Percentiles rank a stretch among this genome's conserved stretches.
Conservation (phyloP, 2,329 filamentous ascomycete genomes). For the Alternaria incomplexa region DNA sequence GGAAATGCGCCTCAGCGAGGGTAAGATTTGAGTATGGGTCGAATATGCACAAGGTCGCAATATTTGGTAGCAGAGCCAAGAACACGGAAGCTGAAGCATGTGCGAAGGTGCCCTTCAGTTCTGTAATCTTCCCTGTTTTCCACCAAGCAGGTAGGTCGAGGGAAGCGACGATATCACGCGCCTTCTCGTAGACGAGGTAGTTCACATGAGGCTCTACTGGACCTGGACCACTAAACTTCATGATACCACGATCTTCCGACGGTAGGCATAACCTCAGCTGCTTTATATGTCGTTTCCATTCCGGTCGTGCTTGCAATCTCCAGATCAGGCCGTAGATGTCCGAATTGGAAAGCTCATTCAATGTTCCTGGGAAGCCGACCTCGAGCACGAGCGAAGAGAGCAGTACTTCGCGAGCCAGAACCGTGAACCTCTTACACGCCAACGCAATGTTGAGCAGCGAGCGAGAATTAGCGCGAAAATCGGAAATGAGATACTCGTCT, state of each 20-base stretch:
- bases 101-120: background rate
- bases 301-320: background rate
- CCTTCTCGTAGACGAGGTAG: background rate
- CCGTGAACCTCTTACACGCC: constrained; percentile 14
- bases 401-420: constrained; percentile 10
- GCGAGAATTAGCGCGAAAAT: constrained; percentile 5
- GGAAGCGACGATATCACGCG: background rate
- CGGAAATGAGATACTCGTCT: constrained; percentile 9
- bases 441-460: constrained; percentile 15
- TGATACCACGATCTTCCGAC: background rate
- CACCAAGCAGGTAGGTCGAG: constrained; percentile 1
- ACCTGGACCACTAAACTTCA: rapidly evolving
- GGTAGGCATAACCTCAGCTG: constrained; percentile 15
- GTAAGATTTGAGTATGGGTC: background rate
- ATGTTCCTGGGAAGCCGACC: background rate
- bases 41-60: constrained; percentile 16
- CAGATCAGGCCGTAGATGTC: constrained; percentile 3
- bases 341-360: background rate
- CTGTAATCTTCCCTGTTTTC: background rate
- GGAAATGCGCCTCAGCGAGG: background rate
- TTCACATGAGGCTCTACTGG: background rate
- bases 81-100: background rate
- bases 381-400: constrained; percentile 9
- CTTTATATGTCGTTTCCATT: constrained; percentile 9
- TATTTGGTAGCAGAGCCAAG: constrained; percentile 5